phyloP scores from a whole-genome alignment of 805 yeast species.

The Jamesozyma jinghongensis region DNA sequence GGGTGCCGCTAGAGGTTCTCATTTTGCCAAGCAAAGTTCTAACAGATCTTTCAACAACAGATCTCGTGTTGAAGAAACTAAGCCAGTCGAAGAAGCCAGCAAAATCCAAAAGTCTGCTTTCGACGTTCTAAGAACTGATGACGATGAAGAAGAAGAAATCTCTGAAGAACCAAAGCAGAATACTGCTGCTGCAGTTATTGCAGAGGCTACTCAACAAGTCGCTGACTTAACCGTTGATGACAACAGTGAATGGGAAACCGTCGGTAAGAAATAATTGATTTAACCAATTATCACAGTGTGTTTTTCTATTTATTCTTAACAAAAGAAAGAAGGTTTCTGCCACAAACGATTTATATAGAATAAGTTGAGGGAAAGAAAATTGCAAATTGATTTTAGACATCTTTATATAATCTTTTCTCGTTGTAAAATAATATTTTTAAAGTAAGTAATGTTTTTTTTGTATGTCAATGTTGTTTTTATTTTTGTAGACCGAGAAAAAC shows the following conservation, averaged over 20 bases:
- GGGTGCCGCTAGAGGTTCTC: conserved; percentile 43
- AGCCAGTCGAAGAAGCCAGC: conserved; percentile 27
- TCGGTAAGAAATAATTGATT: conserved; percentile 35
- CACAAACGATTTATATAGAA: too few species aligned
- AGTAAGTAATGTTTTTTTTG: background rate
- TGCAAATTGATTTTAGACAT: background rate
- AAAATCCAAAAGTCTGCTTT: conserved; percentile 38
- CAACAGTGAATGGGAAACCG: conserved; percentile 40
- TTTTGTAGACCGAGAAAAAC: background rate
- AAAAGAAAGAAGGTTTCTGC: too few species aligned
- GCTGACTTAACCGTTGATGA: conserved; percentile 33
- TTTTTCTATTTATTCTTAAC: too few species aligned
- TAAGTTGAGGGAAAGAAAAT: conserved; percentile 1
- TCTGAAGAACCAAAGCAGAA: conserved; percentile 13
- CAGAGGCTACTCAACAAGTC: conserved; percentile 31
- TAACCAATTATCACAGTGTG: too few species aligned
- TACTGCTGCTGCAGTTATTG: conserved; percentile 12
- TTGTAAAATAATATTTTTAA: conserved; percentile 4
- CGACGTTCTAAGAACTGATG: conserved; percentile 43
- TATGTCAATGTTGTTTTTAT: too few species aligned
- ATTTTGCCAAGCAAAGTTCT: conserved; percentile 17
- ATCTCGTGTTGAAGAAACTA: conserved; percentile 10
- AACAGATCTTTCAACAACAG: conserved; percentile 7
- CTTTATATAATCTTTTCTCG: background rate
- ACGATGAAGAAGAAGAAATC: conserved; percentile 37